Evolutionary conservation across 495 filamentous ascomycete species (phyloP).

Genomic region (Hyaloscypha finlandica): DNA sequence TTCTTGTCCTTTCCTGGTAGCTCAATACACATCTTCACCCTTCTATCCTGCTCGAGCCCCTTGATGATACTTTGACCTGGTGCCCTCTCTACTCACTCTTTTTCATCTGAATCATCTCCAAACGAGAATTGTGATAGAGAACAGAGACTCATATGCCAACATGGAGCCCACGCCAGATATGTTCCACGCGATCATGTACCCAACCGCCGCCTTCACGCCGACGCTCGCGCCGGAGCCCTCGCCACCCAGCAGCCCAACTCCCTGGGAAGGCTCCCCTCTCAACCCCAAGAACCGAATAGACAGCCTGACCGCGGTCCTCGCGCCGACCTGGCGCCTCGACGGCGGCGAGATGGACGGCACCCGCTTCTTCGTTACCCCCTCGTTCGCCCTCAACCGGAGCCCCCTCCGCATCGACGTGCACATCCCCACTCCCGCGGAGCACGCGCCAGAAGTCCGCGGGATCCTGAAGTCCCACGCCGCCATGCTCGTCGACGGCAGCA

Average conservation of each 20-base stretch:
- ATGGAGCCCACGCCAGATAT: constrained; percentile 25
- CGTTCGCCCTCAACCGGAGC: constrained; percentile 16
- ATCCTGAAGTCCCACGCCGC: neutral
- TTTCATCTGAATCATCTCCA: too few relatives aligned
- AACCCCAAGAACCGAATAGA: constrained; percentile 30
- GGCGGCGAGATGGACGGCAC: constrained; percentile 24
- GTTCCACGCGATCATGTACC: constrained; percentile 19
- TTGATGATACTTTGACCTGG: too few relatives aligned
- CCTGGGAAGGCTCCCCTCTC: constrained; percentile 13
- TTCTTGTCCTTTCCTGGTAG: too few relatives aligned
- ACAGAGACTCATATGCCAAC: neutral
- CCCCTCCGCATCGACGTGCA: constrained; percentile 25
- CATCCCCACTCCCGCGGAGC: constrained; percentile 12
- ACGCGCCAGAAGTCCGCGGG: neutral
- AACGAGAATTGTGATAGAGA: too few relatives aligned
- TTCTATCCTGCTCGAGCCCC: too few relatives aligned
- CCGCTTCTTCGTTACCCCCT: constrained; percentile 23
- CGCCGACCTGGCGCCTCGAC: constrained; percentile 21
- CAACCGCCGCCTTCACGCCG: constrained; percentile 16
- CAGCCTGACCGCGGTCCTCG: constrained; percentile 2
- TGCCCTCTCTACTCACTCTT: too few relatives aligned
- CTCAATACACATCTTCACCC: too few relatives aligned
- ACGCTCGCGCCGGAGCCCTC: neutral
- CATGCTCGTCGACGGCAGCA: neutral
- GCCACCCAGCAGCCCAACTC: neutral